Base-by-base conservation (phyloP, 371 early-diverging fungal species). In the Mucor racemosus region DNA sequence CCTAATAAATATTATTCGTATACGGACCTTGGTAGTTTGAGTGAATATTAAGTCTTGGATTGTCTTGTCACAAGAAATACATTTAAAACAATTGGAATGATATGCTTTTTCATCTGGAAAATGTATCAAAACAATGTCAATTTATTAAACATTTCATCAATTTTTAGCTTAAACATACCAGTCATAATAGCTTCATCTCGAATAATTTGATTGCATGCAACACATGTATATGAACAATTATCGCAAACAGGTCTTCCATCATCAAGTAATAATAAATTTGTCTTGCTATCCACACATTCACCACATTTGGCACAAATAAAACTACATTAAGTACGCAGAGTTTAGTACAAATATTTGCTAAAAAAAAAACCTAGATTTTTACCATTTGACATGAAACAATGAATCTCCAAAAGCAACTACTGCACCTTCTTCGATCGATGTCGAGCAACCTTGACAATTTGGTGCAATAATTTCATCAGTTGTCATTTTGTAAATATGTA, bases 111-210 rank as follows among this genome's bases (percentile, higher is more conserved):
- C 89, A 7, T 89, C 91, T 90, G 65, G 65, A 14, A 40, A 35
- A 10, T 50, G 31, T 53, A 21, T 38, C 38, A 38, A 11, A 26
- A n/a, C n/a, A 1, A 26, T 26, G 26, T 26, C 26, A 26, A 26
- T 26, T 26, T 26, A 26, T 26, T 26, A 26, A 26, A 26, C 26
- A 26, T 38, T 38, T 38, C 38, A 4, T 38, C 9, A 31, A 38
- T 38, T 38, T 38, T 38, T 13, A 17, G 46, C 44, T 21, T 5
- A 26, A 41, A 15, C 42, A 61, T 77, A 84, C 91, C 92, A 36
- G 94, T 95, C 79, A 92, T 91, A 46, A 95, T 90, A 38, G 95
- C 95, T 73, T 95, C 95, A 70, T 93, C 94, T 14, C 86, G 83
- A 54, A 95, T 95, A 7, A 88, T 82, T 66, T 88, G 77, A 50